phyloP scores from a whole-genome alignment of 2,329 filamentous ascomycete species.

The Fusarium camptoceras region DNA sequence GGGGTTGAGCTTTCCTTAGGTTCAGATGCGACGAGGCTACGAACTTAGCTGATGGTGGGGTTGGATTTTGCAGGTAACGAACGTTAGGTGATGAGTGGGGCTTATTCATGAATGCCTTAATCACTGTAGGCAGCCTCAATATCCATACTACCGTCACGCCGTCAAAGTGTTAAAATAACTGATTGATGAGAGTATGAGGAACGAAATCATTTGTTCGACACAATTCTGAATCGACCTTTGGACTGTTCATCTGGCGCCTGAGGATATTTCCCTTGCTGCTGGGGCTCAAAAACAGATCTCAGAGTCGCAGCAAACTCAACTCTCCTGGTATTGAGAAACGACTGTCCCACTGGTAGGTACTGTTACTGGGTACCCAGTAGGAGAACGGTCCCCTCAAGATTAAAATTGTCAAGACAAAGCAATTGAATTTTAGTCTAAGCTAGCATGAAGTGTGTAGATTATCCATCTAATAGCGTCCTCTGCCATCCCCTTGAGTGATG shows the following conservation, averaged over 20 bases:
- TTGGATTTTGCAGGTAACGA: conserved; percentile 13
- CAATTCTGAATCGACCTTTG: not conserved
- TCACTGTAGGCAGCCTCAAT: not conserved
- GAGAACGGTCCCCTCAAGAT: not conserved
- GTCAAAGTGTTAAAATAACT: not conserved
- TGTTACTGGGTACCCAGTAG: not conserved
- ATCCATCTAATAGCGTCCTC: not conserved
- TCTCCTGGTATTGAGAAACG: not conserved
- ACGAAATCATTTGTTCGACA: not conserved
- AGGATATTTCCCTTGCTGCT: not conserved
- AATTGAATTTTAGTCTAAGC: not conserved
- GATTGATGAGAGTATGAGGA: not conserved
- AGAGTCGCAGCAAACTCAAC: not conserved
- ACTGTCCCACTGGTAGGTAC: not conserved
- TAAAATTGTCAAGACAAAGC: not conserved
- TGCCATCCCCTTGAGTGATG: not conserved
- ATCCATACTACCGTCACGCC: not conserved
- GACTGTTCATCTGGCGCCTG: not conserved
- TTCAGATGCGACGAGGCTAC: conserved; percentile 44
- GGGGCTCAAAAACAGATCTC: not conserved
- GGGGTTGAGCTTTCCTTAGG: conserved; percentile 43
- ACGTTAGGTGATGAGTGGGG: conserved; percentile 26
- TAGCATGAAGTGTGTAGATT: not conserved
- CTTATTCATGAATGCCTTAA: conserved; percentile 22
- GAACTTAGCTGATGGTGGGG: conserved; percentile 45